phyloP scores from a whole-genome alignment of 352 stramenopile species.

The Phytophthora vignae region DNA sequence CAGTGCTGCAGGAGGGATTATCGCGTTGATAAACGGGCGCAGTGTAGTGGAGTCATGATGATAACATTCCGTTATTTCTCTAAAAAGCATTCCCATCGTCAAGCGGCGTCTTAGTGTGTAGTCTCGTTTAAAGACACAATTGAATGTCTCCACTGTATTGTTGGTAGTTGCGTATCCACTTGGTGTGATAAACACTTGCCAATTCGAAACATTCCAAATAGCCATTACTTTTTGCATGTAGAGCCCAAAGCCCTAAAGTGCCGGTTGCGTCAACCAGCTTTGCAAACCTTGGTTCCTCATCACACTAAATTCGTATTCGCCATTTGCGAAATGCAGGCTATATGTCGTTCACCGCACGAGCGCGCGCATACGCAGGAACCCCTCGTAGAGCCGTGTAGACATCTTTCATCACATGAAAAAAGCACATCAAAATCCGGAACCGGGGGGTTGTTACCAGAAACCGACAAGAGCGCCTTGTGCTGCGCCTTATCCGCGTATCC shows the following conservation, averaged over 20 bases:
- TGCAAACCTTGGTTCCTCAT: conserved; percentile 1
- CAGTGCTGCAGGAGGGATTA: background rate
- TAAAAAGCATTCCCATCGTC: conserved; percentile 19
- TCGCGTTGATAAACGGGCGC: background rate
- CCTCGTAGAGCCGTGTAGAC: too few species aligned
- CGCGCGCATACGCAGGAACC: background rate
- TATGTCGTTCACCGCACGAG: background rate
- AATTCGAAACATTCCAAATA: conserved; percentile 10
- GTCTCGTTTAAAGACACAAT: conserved; percentile 28
- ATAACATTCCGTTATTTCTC: background rate
- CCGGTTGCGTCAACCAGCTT: background rate
- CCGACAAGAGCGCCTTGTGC: background rate
- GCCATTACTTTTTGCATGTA: conserved; percentile 27
- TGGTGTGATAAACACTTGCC: conserved; percentile 23
- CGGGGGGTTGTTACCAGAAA: background rate
- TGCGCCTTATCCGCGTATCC: background rate
- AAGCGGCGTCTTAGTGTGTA: conserved; percentile 21
- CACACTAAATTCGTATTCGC: background rate
- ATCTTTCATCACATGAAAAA: background rate
- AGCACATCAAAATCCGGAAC: background rate
- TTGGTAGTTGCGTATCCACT: conserved; percentile 31
- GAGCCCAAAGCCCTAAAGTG: conserved; percentile 2
- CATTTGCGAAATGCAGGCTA: background rate
- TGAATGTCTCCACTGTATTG: conserved; percentile 37
- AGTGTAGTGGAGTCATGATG: background rate